These are phyloP conservation scores for Arthrobotrys sphaeroides DNA, from an alignment of 2,329 filamentous ascomycete genomes.

Conservation along the genomic window DNA sequence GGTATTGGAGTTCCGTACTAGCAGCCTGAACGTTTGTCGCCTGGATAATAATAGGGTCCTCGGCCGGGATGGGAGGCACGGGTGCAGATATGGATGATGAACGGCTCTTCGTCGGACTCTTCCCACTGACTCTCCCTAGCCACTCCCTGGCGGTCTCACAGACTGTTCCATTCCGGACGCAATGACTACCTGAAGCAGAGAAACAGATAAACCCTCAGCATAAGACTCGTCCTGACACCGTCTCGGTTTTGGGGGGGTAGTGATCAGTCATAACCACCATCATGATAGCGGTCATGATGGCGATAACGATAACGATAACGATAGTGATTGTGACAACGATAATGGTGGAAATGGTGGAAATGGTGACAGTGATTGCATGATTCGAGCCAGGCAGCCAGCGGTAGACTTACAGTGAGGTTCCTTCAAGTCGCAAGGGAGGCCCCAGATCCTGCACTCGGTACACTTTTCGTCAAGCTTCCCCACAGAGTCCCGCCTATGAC, in stretches of 20 bases:
- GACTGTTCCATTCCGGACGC: slow-evolving; percentile 34
- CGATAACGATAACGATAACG: not conserved
- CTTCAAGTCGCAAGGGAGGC: slow-evolving; percentile 45
- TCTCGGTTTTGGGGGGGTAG: slow-evolving; percentile 1
- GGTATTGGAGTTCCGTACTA: not conserved
- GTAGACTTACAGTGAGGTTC: slow-evolving; percentile 50
- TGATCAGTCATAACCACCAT: not conserved
- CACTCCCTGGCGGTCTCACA: slow-evolving; percentile 47
- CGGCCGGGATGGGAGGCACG: not conserved
- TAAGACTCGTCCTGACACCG: slow-evolving; percentile 18
- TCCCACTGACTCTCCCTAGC: slow-evolving; percentile 45
- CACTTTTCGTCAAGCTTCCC: slow-evolving; percentile 52
- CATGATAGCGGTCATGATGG: not conserved
- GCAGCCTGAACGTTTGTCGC: slow-evolving; percentile 7
- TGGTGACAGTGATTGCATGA: too few species aligned
- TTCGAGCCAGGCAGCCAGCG: slow-evolving; percentile 5
- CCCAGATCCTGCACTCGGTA: slow-evolving; percentile 38
- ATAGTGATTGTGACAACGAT: not conserved
- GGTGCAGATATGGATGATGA: slow-evolving; percentile 31
- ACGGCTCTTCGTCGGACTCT: slow-evolving; percentile 23
- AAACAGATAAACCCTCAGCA: slow-evolving; percentile 17
- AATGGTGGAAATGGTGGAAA: not conserved
- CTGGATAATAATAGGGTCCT: not conserved
- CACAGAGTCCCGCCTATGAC: slow-evolving; percentile 45
- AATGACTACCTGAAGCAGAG: slow-evolving; percentile 38